Conservation (phyloP, 2,329 filamentous ascomycete genomes). For the Sarocladium strictum region DNA sequence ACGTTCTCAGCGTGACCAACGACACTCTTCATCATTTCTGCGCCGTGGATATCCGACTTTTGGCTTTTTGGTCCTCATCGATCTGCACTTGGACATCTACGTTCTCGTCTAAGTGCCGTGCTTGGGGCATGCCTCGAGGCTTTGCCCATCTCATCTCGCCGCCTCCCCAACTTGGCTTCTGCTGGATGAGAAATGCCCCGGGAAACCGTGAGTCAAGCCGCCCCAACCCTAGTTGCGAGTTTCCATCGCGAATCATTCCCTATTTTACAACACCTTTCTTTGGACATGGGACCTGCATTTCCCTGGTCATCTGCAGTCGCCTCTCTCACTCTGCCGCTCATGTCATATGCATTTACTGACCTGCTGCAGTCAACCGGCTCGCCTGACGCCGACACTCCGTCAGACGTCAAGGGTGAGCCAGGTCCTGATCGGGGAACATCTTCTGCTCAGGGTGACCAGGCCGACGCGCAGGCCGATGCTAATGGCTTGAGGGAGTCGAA, state of each 20-base stretch:
- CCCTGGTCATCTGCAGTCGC: background rate
- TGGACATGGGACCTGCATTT: background rate
- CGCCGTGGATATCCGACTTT: background rate
- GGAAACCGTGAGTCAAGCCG: slow-evolving; percentile 5
- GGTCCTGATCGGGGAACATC: background rate
- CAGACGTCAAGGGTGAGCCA: slow-evolving; percentile 3
- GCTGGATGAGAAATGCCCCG: slow-evolving; percentile 10
- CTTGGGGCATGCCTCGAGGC: slow-evolving; percentile 6
- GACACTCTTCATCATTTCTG: background rate
- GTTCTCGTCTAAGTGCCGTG: slow-evolving; percentile 8
- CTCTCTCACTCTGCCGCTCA: background rate
- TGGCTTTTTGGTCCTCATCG: background rate
- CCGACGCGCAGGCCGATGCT: background rate
- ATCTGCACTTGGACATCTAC: background rate
- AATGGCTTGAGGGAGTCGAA: slow-evolving; percentile 22
- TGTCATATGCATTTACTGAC: slow-evolving; percentile 2
- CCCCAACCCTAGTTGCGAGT: background rate
- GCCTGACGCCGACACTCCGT: slow-evolving; percentile 2
- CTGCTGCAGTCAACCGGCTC: slow-evolving; percentile 4
- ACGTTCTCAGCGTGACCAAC: background rate
- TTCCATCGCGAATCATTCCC: background rate
- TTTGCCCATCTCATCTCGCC: background rate
- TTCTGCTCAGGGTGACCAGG: background rate
- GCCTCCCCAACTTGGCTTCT: background rate
- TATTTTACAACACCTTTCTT: background rate